Evolutionary conservation across 805 yeast genomes (phyloP).

Genomic region (Tetrapisispora taiwanensis): DNA sequence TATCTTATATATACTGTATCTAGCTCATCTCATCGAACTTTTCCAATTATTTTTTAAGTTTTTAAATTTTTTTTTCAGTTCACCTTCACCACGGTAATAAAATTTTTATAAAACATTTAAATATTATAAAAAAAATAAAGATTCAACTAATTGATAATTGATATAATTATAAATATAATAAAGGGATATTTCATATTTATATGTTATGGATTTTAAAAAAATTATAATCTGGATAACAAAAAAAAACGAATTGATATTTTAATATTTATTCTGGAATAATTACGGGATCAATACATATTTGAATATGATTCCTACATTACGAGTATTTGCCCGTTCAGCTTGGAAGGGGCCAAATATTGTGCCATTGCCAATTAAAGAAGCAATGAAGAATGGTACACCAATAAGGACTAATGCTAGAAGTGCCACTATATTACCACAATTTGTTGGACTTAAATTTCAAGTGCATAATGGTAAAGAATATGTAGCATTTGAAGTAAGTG

Average conservation of each 20-base stretch:
- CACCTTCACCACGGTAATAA: background rate
- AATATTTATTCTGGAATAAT: too few species aligned
- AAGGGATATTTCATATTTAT: background rate
- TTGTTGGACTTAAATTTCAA: conserved; percentile 89
- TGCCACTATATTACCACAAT: conserved; percentile 90
- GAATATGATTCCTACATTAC: conserved; percentile 10
- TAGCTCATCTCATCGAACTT: conserved; percentile 6
- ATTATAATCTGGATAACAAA: too few species aligned
- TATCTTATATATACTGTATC: background rate
- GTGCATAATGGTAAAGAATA: conserved; percentile 95
- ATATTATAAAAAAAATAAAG: background rate
- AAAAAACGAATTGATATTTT: background rate
- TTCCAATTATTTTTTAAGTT: background rate
- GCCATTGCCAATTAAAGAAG: conserved; percentile 86
- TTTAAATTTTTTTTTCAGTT: background rate
- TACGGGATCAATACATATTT: too few species aligned
- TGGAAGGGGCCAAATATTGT: conserved; percentile 87
- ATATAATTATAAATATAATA: too few species aligned
- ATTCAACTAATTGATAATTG: background rate
- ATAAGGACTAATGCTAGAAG: conserved; percentile 93
- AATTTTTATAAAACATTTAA: conserved; percentile 5
- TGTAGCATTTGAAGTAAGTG: conserved; percentile 75
- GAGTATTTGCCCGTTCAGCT: conserved; percentile 40
- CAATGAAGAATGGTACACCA: conserved; percentile 69
- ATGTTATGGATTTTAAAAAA: too few species aligned